Percentiles rank a stretch among this genome's conserved stretches.
Conservation (phyloP, 495 filamentous ascomycete species). For the Schizothecium vesticola region DNA sequence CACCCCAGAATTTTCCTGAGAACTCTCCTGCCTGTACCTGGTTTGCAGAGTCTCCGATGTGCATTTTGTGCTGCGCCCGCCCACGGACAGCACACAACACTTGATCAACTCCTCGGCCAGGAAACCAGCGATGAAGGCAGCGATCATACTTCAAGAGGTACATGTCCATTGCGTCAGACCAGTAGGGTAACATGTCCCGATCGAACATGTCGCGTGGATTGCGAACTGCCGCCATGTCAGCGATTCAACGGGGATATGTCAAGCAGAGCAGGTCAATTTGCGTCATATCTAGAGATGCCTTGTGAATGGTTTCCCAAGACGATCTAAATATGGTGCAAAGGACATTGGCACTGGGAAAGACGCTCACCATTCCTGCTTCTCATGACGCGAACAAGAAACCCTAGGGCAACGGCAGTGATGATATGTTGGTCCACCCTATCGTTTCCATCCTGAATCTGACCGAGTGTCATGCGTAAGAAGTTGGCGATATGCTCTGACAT, state of each 20-base stretch:
- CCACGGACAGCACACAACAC: neutral
- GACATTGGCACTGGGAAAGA: neutral
- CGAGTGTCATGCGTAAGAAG: slow-evolving; percentile 5
- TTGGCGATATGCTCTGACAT: slow-evolving; percentile 6
- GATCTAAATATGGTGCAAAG: no score
- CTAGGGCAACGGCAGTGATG: neutral
- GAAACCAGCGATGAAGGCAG: neutral
- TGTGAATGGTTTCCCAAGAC: no score
- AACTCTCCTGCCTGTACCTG: neutral
- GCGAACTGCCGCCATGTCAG: neutral
- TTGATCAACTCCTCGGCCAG: neutral
- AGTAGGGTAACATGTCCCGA: neutral
- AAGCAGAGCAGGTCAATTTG: no score
- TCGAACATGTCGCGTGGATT: neutral
- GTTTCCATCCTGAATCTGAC: neutral
- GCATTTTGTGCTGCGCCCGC: neutral
- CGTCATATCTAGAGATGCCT: no score
- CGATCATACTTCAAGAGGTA: neutral
- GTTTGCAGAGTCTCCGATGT: neutral
- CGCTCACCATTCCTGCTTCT: neutral
- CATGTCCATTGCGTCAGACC: neutral
- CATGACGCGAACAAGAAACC: neutral
- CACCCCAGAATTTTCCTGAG: neutral
- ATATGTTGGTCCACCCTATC: neutral
- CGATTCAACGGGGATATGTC: no score